Base-by-base conservation (phyloP, 441 rosid species). In the Gossypium trilobum region DNA sequence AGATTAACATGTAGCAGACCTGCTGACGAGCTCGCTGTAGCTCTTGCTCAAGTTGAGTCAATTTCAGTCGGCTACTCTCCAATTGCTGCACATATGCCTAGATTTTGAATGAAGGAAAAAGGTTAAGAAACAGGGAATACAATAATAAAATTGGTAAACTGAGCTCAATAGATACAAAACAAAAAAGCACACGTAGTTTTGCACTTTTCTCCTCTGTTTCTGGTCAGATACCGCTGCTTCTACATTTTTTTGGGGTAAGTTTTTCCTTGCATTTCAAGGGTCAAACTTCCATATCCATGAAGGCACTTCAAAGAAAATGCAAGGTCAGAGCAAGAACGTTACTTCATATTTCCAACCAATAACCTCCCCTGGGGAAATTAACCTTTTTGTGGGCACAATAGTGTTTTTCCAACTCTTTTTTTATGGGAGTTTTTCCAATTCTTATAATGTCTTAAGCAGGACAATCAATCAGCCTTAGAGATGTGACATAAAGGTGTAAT, bases 51-150 rank as follows among this genome's bases (percentile, higher is more conserved):
- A 92, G 90, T 82, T 87, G 92, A 46, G 91, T 88, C 77, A 92
- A 80, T 78, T 92, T 92, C 73, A 92, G 82, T 52, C 96, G 86
- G 82, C 96, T 92, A 76, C 90, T 90, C 83, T 92, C 96, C 62
- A 92, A 80, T 78, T 90, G 97, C 77, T 92, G 97, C 61, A 92
- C 97, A 79, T 92, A 92, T 27, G 93, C 97, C 97, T 90, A 59
- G 16, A 73, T 20, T 64, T 64, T 64, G 69, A 72, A 9, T 39
- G 54, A 16, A 68, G 29, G 27, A 59, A 23, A 57, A 68, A 1
- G 27, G 31, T 20, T 20, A 64, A 20, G 17, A 64, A 20, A 11
- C 13, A 42, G 25, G 29, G 8, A 63, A 42, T 39, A 11, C 31
- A 17, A 20, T 20, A 64, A 11, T 64, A 44, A 63, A 63, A 19